Evolutionary conservation across 1,284 basidiomycete species (phyloP), one percentile per base, ranked within the genome.

Genomic region (Coniferiporia sulphurascens): DNA sequence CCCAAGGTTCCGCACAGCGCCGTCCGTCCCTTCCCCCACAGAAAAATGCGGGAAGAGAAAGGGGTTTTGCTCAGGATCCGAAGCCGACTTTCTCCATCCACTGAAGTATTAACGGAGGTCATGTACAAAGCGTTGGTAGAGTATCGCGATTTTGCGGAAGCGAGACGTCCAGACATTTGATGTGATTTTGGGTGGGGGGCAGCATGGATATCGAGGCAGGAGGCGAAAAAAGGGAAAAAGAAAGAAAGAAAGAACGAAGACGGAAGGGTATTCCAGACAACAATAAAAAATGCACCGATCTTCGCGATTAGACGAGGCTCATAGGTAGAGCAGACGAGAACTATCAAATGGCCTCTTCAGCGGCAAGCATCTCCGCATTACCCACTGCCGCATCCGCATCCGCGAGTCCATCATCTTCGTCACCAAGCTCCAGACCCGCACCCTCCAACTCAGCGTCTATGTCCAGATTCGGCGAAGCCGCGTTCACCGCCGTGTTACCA

Each of bases 1-100:
- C 82, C 82, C 81, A 78, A 82, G 77, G 65, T 65, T 66, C 48
- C 60, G 55, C 62, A 58, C 62, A 58, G 56, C 56, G 58, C 17
- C 36, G 34, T 48, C 51, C 58, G 50, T 60, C 36, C 49, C 58
- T 52, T 60, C 36, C 49, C 56, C 43, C 54, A 58, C 35, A 53
- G 51, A 58, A 53, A 49, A 58, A 48, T 27, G 56, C 59, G 62
- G 66, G 58, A n/a, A n/a, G n/a, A 57, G 38, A 58, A 48, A 51
- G 41, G 52, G 53, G n/a, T n/a, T n/a, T 60, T 48, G 62, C 34
- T 49, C 60, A 60, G 68, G 71, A 72, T 72, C 71, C 71, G 68
- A 70, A 71, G 73, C 72, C 74, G 71, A 71, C 69, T 64, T 70
- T 76, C 72, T 76, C 75, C 75, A 72, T 71, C 70, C 68, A 69